These are phyloP conservation scores for Hericium alpestre DNA, from an alignment of 768 basidiomycete genomes.

Conservation along the genomic window DNA sequence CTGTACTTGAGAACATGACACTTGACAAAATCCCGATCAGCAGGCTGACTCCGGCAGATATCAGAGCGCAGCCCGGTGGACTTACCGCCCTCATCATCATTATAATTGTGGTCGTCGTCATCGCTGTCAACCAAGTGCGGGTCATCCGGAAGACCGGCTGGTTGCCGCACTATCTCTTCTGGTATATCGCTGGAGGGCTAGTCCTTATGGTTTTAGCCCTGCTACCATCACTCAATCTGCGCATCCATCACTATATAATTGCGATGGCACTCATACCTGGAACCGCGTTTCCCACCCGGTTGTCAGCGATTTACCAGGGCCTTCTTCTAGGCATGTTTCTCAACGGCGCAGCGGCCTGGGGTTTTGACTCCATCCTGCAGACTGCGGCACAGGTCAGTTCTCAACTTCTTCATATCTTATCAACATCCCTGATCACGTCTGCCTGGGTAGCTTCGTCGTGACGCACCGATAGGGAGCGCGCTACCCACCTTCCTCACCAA, in stretches of 20 bases:
- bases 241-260: slow-evolving; percentile 78
- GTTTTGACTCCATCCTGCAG: slow-evolving; percentile 70
- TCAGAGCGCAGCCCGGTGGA: slow-evolving; percentile 55
- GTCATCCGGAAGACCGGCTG: slow-evolving; percentile 80
- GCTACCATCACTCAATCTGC: slow-evolving; percentile 57
- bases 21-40: slow-evolving; percentile 65
- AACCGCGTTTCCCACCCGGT: slow-evolving; percentile 71
- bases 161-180: slow-evolving; percentile 64
- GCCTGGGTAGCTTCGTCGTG: slow-evolving; percentile 50
- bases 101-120: slow-evolving; percentile 43
- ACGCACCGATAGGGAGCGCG: slow-evolving; percentile 58
- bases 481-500: slow-evolving; percentile 68
- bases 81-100: slow-evolving; percentile 61
- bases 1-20: slow-evolving; percentile 64
- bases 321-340: slow-evolving; percentile 76
- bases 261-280: slow-evolving; percentile 66
- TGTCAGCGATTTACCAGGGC: slow-evolving; percentile 72
- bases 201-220: slow-evolving; percentile 55
- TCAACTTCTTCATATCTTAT: neutral
- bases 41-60: slow-evolving; percentile 61
- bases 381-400: slow-evolving; percentile 54
- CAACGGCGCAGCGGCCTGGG: slow-evolving; percentile 71
- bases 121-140: slow-evolving; percentile 68
- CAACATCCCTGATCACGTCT: neutral
- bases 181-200: slow-evolving; percentile 62